Base-by-base conservation (phyloP, 305 asterid species). In the Ruellia speciosa region DNA sequence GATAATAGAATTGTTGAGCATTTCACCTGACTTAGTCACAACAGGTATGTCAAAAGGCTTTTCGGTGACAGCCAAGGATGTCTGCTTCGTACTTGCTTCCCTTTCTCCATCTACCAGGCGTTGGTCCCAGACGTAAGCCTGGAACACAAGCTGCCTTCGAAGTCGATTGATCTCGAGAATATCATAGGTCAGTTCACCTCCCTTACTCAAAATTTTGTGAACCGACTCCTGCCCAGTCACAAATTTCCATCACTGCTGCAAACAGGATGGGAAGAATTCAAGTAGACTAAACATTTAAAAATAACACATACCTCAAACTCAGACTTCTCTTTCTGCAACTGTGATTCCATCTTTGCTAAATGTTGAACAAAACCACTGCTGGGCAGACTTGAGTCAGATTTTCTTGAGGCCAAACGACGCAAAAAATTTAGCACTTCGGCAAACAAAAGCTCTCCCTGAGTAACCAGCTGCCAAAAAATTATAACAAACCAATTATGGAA, bases 101-200 rank as follows among this genome's bases (percentile, higher is more conserved):
- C 75, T 72, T 62, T 81, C 78, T 58, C 82, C 85, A 57, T 72
- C 63, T 72, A 81, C 50, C 71, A 90, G 83, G 40, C 94, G 87
- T 58, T 74, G 87, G 68, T 88, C 98, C 98, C 96, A 90, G 75
- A 86, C 66, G 72, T 79, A 88, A 49, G 95, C 85, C 70, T 81
- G 95, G 68, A 85, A 70, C 17, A 88, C 70, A 40, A 88, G 79
- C 62, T 90, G 95, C 65, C 95, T 82, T 18, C 83, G 78, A 58
- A 90, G 81, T 62, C 80, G 86, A 82, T 85, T 87, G 70, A 90
- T 79, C 74, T 90, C 95, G 62, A 90, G 86, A 67, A 90, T 82
- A 72, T 89, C 97, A 59, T 81, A 73, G 48, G 56, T 62, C 4
- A 81, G 86, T 63, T 77, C 83, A 58, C 82, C 88, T 54, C 84